Evolutionary conservation across 2,329 filamentous ascomycete genomes (phyloP).

Genomic region (Gaeumannomyces tritici): DNA sequence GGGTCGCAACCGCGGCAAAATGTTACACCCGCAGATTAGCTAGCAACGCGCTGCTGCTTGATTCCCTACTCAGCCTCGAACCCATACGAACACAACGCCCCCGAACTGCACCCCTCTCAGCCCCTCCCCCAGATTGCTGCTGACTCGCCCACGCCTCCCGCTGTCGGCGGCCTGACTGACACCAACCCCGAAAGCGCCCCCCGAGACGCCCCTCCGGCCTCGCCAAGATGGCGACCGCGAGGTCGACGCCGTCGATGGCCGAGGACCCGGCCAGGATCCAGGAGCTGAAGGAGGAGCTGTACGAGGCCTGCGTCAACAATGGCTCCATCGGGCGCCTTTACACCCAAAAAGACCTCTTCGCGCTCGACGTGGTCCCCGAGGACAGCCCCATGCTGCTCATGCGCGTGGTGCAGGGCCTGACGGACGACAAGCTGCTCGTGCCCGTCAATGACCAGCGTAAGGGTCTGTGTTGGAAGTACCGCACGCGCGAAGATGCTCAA

Average conservation of each 20-base stretch:
- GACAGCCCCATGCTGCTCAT: slow-evolving; percentile 43
- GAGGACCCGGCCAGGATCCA: slow-evolving; percentile 30
- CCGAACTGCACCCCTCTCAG: too few relatives aligned
- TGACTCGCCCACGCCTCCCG: not conserved
- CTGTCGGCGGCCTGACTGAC: not conserved
- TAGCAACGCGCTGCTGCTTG: not conserved
- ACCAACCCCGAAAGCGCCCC: not conserved
- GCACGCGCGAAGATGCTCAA: slow-evolving; percentile 48
- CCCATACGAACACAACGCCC: too few relatives aligned
- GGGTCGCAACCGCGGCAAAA: too few relatives aligned
- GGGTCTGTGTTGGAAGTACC: slow-evolving; percentile 47
- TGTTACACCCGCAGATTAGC: too few relatives aligned
- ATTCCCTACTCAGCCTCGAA: not conserved
- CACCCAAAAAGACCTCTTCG: slow-evolving; percentile 47
- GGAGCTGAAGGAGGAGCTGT: slow-evolving; percentile 46
- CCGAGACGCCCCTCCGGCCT: not conserved
- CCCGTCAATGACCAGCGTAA: slow-evolving; percentile 30
- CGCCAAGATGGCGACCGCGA: slow-evolving; percentile 11
- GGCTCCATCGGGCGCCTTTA: slow-evolving; percentile 40
- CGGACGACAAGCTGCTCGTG: slow-evolving; percentile 50
- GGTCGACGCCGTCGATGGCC: slow-evolving; percentile 8
- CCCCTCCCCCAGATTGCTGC: too few relatives aligned
- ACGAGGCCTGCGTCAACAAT: slow-evolving; percentile 42
- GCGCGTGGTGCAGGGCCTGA: slow-evolving; percentile 45
- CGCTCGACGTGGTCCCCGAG: slow-evolving; percentile 46